Conservation (phyloP, 2,329 filamentous ascomycete species). For the Colletotrichum magnum region DNA sequence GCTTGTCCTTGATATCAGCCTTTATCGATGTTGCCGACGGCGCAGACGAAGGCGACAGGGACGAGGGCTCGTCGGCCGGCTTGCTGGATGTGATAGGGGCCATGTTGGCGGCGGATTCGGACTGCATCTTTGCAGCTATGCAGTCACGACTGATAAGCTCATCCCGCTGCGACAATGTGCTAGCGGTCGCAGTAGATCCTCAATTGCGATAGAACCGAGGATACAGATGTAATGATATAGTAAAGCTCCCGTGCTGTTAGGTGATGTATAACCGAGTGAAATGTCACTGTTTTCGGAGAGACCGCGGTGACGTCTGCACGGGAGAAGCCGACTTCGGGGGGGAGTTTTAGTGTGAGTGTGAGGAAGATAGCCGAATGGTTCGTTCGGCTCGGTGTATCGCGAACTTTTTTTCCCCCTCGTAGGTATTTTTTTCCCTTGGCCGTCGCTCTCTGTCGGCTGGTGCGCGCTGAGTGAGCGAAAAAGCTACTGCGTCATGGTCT, state of each 20-base stretch:
- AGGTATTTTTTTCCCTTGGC: conserved; percentile 10
- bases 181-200: conserved; percentile 14
- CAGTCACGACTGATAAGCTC: conserved; percentile 14
- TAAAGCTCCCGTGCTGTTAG: no score
- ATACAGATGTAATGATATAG: no score
- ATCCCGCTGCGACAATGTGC: conserved; percentile 31
- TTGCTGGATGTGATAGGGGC: conserved; percentile 39
- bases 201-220: not conserved
- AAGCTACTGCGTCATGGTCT: conserved; percentile 34
- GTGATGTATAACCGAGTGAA: not conserved
- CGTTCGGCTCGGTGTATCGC: conserved; percentile 34
- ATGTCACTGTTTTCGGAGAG: conserved; percentile 22
- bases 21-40: conserved; percentile 23
- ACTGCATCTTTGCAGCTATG: conserved; percentile 45
- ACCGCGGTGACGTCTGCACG: conserved; percentile 24
- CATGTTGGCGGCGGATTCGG: conserved; percentile 44
- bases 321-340: conserved; percentile 30
- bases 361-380: conserved; percentile 30
- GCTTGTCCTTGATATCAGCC: conserved; percentile 20
- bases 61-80: conserved; percentile 18
- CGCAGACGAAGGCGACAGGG: conserved; percentile 12
- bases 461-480: conserved; percentile 7
- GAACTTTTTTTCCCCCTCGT: conserved; percentile 27
- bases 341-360: conserved; percentile 2
- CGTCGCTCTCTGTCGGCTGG: conserved; percentile 24